Base-by-base conservation (phyloP, 2,329 filamentous ascomycete genomes). In the Ophiostoma fasciatum region DNA sequence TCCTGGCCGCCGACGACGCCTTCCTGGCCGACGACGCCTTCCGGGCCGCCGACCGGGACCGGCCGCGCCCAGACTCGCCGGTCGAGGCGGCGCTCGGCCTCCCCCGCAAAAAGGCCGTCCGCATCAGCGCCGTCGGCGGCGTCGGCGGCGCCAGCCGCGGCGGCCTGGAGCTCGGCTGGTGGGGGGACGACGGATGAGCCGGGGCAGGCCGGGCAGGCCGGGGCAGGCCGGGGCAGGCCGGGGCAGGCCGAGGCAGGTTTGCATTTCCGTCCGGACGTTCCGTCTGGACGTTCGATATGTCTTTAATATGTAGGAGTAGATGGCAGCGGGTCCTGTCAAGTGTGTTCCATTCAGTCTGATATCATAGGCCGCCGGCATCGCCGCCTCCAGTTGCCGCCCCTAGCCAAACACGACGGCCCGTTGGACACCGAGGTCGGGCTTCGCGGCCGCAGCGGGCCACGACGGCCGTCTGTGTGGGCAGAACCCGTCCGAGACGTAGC, bases 111-210 rank as follows among this genome's bases (percentile, higher is more conserved):
- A 53, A 53, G 39, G 49, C 51, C 13, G 48, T 55, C 13, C 46
- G 55, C 30, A 48, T 58, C 42, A 58, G 55, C 29, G 55, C 55
- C 3, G 54, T 58, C n/a, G 55, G 55, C 2, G 13, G n/a, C n/a
- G n/a, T n/a, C n/a, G 31, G 33, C 19, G 43, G 21, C 22, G n/a
- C 14, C 13, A 11, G 29, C 17, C 10, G 19, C 20, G 25, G 5
- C 12, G 42, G 45, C 19, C 39, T 48, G 28, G 51, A 51, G 33
- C 43, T 43, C 1, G 46, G 47, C 7, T 50, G 47, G 48, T 54
- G 49, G 51, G 45, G 43, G 5, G 44, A 51, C 29, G 45, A 47
- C 31, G 48, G 48, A 5, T 50, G 33, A 47, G 25, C 8, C n/a
- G 13, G 12, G 22, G 7, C n/a, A n/a, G n/a, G n/a, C n/a, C n/a